These are phyloP conservation scores for Canavalia ensiformis DNA, from an alignment of 306 rosid genomes.

Conservation along the genomic window DNA sequence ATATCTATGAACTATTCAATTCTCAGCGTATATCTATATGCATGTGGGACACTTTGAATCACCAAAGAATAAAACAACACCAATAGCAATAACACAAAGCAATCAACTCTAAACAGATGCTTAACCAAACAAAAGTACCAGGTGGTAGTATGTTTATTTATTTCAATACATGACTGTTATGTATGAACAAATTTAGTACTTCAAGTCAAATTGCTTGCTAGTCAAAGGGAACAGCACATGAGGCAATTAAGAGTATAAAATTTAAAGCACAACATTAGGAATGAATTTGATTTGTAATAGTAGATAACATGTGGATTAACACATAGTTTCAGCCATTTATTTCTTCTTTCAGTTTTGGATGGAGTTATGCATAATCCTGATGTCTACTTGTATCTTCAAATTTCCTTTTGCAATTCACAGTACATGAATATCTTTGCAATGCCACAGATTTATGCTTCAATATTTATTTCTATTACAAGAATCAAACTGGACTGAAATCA, in stretches of 20 bases:
- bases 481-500: conserved; percentile 32
- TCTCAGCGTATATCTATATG: not conserved
- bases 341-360: not conserved
- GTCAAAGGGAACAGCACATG: not conserved
- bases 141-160: not conserved
- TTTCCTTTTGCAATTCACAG: conserved; percentile 21
- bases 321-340: conserved; percentile 23
- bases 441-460: conserved; percentile 11
- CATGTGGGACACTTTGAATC: not conserved
- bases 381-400: not conserved
- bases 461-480: conserved; percentile 19
- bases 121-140: not conserved
- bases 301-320: conserved; percentile 26
- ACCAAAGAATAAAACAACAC: not conserved
- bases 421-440: conserved; percentile 22
- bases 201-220: not conserved
- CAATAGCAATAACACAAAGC: not conserved
- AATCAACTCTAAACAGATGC: conserved; percentile 19
- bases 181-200: not conserved
- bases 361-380: conserved; percentile 15
- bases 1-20: not conserved
- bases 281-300: not conserved
- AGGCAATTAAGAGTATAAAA: not conserved
- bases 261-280: not conserved
- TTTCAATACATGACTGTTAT: not conserved